Conservation (phyloP, 2,329 filamentous ascomycete genomes). For the Stachybotrys echinatus region DNA sequence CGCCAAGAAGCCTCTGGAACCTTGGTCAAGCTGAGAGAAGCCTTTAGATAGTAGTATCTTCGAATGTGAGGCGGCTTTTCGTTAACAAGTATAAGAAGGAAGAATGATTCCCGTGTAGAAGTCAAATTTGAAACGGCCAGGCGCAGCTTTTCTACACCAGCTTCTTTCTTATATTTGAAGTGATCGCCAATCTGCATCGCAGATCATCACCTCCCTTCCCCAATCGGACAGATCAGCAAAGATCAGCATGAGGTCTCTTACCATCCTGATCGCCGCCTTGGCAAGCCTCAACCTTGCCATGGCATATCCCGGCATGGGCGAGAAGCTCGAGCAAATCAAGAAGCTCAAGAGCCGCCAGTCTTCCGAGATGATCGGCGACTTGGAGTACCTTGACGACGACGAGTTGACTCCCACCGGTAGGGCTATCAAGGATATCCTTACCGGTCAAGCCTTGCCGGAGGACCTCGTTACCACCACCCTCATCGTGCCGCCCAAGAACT, state of each 20-base stretch:
- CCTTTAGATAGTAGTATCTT: too few species aligned
- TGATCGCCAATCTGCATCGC: not conserved
- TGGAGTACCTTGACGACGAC: conserved; percentile 17
- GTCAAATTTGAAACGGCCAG: too few species aligned
- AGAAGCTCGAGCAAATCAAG: conserved; percentile 1
- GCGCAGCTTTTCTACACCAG: too few species aligned
- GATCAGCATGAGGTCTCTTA: not conserved
- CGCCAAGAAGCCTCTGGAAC: too few species aligned
- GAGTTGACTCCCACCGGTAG: conserved; percentile 22
- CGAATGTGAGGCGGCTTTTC: too few species aligned
- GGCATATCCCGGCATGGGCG: conserved; percentile 6
- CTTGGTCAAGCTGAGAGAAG: too few species aligned
- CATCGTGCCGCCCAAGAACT: conserved; percentile 1
- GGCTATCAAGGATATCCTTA: conserved; percentile 26
- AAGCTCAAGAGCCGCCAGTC: conserved; percentile 2
- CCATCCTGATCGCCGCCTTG: conserved; percentile 6
- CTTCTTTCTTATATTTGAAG: not conserved
- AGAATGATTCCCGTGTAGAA: too few species aligned
- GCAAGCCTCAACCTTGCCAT: not conserved
- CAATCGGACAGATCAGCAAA: not conserved
- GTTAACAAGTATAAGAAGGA: too few species aligned
- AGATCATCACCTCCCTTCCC: not conserved
- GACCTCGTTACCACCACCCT: not conserved
- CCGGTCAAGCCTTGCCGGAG: conserved; percentile 8
- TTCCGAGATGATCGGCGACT: conserved; percentile 27